Evolutionary conservation across 345 rosid genomes (phyloP).

Genomic region (Gossypium stocksii): DNA sequence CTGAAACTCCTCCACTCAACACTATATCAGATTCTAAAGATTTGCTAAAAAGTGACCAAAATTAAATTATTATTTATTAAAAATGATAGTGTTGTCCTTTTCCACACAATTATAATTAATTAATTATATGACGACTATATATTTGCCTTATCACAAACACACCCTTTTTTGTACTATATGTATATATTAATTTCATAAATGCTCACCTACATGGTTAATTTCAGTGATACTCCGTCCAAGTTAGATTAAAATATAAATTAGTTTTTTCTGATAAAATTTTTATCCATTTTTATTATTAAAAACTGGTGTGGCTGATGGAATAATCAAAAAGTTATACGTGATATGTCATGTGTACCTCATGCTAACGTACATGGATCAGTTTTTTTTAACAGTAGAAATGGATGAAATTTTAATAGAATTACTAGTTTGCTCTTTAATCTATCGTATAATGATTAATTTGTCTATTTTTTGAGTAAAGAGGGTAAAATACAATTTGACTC

Average conservation of each 20-base stretch:
- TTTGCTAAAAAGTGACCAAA: neutral
- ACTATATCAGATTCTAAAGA: neutral
- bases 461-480: too few species aligned
- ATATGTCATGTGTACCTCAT: too few species aligned
- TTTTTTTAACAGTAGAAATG: too few species aligned
- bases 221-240: too few species aligned
- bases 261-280: too few species aligned
- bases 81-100: neutral
- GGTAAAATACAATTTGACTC: too few species aligned
- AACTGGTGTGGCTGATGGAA: accelerated
- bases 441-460: accelerated
- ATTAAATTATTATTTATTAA: neutral
- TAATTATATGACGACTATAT: neutral
- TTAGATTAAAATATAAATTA: too few species aligned
- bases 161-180: neutral
- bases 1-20: neutral
- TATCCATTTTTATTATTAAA: too few species aligned
- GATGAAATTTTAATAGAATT: too few species aligned
- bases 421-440: too few species aligned
- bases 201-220: neutral
- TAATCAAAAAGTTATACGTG: too few species aligned
- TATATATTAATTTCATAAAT: neutral
- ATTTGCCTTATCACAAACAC: neutral
- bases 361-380: too few species aligned
- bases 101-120: neutral